A percentile compares a stretch with the other conserved stretches of the same genome.
Evolutionary conservation across 805 yeast genomes (phyloP).

Genomic region (Nakazawaea molendinolei): DNA sequence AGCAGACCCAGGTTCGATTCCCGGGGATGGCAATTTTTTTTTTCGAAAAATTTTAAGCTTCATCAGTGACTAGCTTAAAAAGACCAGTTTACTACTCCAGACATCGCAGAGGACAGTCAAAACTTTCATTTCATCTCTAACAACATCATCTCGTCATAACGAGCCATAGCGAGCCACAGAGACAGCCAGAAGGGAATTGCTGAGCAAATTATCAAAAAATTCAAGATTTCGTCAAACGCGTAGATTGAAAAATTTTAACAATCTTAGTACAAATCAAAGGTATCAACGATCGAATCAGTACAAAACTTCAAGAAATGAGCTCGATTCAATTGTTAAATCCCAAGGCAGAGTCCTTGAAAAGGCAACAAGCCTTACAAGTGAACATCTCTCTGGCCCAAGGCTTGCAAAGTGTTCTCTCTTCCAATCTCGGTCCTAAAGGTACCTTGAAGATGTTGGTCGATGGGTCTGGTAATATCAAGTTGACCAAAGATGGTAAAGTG

Average conservation of each 20-base stretch:
- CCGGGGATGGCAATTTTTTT: conserved; percentile 12
- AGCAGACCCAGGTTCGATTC: conserved; percentile 14
- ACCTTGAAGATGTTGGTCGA: conserved; percentile 95
- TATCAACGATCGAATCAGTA: too few relatives aligned
- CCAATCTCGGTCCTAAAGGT: conserved; percentile 95
- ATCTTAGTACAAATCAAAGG: background rate
- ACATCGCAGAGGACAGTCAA: too few relatives aligned
- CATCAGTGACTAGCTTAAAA: too few relatives aligned
- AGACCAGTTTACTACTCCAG: too few relatives aligned
- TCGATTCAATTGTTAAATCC: conserved; percentile 87
- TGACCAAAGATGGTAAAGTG: conserved; percentile 96
- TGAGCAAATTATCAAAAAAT: too few relatives aligned
- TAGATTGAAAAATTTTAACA: too few relatives aligned
- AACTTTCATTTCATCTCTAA: too few relatives aligned
- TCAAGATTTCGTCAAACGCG: background rate
- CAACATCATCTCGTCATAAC: too few relatives aligned
- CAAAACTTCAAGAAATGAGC: too few relatives aligned
- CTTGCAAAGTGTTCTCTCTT: conserved; percentile 81
- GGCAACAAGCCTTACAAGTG: conserved; percentile 92
- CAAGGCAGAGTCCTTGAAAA: conserved; percentile 93
- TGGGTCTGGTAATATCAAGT: conserved; percentile 91
- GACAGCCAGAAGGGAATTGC: too few relatives aligned
- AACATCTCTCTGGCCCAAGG: conserved; percentile 97
- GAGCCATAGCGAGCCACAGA: too few relatives aligned
- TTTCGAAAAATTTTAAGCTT: too few relatives aligned